Percentiles rank a stretch among this genome's conserved stretches.
These are phyloP conservation scores for Oldenlandia corymbosa DNA, from an alignment of 257 asterid genomes.

Conservation along the genomic window DNA sequence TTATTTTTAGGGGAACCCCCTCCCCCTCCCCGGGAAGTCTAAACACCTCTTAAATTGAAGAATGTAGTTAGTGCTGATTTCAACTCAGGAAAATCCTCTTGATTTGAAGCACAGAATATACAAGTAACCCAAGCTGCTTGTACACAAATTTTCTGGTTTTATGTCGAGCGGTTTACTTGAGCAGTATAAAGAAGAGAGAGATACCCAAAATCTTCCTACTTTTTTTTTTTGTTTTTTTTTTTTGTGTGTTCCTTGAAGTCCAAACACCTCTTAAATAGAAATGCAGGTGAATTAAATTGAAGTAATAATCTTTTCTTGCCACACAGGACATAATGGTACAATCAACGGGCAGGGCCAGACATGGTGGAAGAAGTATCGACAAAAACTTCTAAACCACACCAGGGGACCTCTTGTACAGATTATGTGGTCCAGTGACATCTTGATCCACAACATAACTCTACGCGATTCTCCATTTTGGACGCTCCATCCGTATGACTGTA, in stretches of 20 bases:
- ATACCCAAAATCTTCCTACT: neutral
- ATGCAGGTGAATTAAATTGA: neutral
- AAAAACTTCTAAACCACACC: slow-evolving; percentile 41
- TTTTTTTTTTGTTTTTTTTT: neutral
- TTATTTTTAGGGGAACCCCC: no score
- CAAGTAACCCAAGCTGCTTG: no score
- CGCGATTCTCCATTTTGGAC: slow-evolving; percentile 56
- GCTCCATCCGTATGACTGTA: slow-evolving; percentile 47
- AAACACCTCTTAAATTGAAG: no score
- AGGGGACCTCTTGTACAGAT: slow-evolving; percentile 50
- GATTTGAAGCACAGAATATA: no score
- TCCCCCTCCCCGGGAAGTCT: no score
- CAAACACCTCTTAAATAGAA: neutral
- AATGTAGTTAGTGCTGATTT: no score
- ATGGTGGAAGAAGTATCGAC: slow-evolving; percentile 49
- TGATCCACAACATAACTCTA: slow-evolving; percentile 34
- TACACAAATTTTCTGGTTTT: no score
- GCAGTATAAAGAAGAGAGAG: no score
- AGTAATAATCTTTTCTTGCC: neutral
- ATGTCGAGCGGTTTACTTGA: no score
- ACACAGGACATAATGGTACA: slow-evolving; percentile 47
- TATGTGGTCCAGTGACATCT: slow-evolving; percentile 47
- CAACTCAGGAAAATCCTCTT: no score
- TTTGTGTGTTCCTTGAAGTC: neutral
- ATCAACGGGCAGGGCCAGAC: slow-evolving; percentile 51